Evolutionary conservation across 2,329 filamentous ascomycete species (phyloP).

Genomic region (Drechslerella stenobrocha): DNA sequence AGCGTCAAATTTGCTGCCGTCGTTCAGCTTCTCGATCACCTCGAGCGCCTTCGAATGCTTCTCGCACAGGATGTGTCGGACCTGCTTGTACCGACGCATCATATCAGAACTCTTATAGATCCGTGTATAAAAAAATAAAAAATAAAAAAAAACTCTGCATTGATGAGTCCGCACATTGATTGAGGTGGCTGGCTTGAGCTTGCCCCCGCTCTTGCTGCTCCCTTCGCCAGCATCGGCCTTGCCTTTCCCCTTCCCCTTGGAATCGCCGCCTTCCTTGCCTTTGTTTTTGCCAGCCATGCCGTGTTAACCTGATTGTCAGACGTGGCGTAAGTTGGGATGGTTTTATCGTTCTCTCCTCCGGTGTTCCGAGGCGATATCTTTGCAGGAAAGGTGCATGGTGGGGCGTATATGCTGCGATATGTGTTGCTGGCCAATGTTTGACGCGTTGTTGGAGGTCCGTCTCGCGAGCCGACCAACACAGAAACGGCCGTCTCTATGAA

Average conservation of each 20-base stretch:
- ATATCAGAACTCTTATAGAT: background rate
- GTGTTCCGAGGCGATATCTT: background rate
- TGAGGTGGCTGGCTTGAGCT: constrained; percentile 51
- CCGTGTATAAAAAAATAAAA: background rate
- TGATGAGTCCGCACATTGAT: constrained; percentile 47
- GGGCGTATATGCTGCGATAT: constrained; percentile 6
- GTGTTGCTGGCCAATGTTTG: constrained; percentile 4
- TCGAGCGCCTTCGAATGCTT: constrained; percentile 51
- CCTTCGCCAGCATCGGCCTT: constrained; percentile 48
- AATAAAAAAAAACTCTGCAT: constrained; percentile 3
- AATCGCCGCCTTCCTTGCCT: constrained; percentile 37
- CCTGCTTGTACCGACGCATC: constrained; percentile 6
- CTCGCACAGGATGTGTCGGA: constrained; percentile 52
- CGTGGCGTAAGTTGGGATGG: constrained; percentile 10
- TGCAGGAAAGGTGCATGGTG: constrained; percentile 7
- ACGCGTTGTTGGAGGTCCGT: constrained; percentile 22
- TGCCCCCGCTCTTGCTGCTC: constrained; percentile 48
- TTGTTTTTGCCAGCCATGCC: constrained; percentile 47
- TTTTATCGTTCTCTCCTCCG: background rate
- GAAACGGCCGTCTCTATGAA: too few relatives aligned
- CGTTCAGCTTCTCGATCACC: constrained; percentile 50
- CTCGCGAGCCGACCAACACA: too few relatives aligned
- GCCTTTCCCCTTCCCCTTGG: constrained; percentile 46
- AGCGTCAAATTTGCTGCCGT: constrained; percentile 52
- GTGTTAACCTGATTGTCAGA: constrained; percentile 20